Conservation (phyloP, 2,329 filamentous ascomycete genomes). For the Beauveria scarabaeidicola region DNA sequence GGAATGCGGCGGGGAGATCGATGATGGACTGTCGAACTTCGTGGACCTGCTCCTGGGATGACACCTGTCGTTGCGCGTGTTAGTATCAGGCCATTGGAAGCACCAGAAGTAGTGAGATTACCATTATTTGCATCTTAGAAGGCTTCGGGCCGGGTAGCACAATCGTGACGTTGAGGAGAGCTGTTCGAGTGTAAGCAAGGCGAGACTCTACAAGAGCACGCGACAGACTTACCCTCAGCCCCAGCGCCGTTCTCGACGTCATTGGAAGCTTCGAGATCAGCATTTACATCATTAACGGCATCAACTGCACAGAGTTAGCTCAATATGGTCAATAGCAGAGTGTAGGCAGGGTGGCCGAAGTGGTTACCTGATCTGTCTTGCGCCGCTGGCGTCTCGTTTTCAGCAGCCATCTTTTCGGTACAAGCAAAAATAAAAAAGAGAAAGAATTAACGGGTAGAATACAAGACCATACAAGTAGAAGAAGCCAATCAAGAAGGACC, state of each 20-base stretch:
- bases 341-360: neutral
- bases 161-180: slow-evolving; percentile 59
- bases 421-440: neutral
- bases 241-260: slow-evolving; percentile 22
- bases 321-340: neutral
- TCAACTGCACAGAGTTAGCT: slow-evolving; percentile 15
- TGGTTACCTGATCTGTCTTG: slow-evolving; percentile 6
- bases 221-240: slow-evolving; percentile 24
- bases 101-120: slow-evolving; percentile 31
- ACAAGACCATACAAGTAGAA: slow-evolving; percentile 1
- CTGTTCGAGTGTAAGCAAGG: slow-evolving; percentile 24
- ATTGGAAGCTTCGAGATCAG: slow-evolving; percentile 18
- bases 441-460: neutral
- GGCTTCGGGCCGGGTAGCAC: slow-evolving; percentile 68
- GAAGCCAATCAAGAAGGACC: neutral
- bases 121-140: slow-evolving; percentile 76
- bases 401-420: slow-evolving; percentile 10
- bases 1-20: slow-evolving; percentile 84
- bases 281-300: slow-evolving; percentile 19
- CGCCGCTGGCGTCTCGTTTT: neutral
- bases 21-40: slow-evolving; percentile 95
- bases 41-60: slow-evolving; percentile 90
- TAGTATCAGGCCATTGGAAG: neutral
- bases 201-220: slow-evolving; percentile 8
- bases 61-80: slow-evolving; percentile 49